Base-by-base conservation (phyloP, 129 eudicot species). In the Heracleum sosnowskyi region DNA sequence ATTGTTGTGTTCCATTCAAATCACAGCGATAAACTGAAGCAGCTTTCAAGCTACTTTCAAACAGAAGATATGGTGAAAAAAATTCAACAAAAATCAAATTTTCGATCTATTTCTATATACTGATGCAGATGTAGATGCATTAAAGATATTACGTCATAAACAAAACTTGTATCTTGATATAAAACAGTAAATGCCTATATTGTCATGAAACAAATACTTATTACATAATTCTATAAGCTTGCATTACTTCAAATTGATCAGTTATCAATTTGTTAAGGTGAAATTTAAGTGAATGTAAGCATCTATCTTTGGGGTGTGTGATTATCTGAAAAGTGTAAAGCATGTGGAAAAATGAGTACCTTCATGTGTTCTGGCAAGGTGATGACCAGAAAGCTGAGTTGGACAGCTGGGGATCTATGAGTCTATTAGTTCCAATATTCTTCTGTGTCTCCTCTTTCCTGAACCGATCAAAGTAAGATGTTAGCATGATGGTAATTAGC, bases 361-460 rank as follows among this genome's bases (percentile, higher is more conserved):
- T 33, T 18, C 57, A 42, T 73, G 76, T 73, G 55, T n/a, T 73
- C 51, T 24, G 53, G 46, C 76, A 73, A 73, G 55, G 55, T 41
- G 76, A 73, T 73, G 7, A 73, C 76, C 46, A 42, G 55, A 73
- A 41, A 73, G 36, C 9, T 41, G 75, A 39, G 39, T 28, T 37
- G 24, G 33, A 71, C 47, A 24, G 47, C 49, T 22, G 16, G 18
- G 15, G 76, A 73, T 13, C 57, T 26, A 22, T 39, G 47, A 39
- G 47, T 5, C 76, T 41, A 37, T 22, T 29, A 24, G 75, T 42
- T 73, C 46, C 7, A 15, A 40, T 26, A 11, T 22, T 36, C 13
- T 39, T 42, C 3, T n/a, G 2, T 73, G 57, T 12, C 26, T 17
- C 53, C 76, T 41, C 18, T 34, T 69, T 36, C 7, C 51, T 71